These are phyloP conservation scores for Vinca major DNA, from an alignment of 305 asterid genomes.

Conservation along the genomic window DNA sequence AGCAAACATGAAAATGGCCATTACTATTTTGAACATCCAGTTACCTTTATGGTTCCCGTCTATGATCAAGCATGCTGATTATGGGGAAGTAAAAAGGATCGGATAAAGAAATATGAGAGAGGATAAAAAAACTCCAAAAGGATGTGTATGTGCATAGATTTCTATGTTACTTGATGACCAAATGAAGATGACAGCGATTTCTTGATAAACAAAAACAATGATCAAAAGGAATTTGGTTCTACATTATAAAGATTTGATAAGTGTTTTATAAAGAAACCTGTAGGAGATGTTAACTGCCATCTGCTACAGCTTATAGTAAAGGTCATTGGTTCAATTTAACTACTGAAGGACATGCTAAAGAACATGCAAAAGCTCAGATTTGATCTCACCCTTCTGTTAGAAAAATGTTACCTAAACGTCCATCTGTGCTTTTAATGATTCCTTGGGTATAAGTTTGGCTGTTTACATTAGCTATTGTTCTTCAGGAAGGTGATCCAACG, in stretches of 20 bases:
- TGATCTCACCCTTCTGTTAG: neutral
- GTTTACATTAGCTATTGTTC: constrained; percentile 20
- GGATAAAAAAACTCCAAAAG: neutral
- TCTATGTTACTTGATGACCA: neutral
- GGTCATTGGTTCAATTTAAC: neutral
- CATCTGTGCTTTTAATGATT: neutral
- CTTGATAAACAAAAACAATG: neutral
- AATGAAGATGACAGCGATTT: neutral
- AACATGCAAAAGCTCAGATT: neutral
- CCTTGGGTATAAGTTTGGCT: neutral
- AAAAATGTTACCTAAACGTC: neutral
- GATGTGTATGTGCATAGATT: neutral
- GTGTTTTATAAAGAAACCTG: neutral
- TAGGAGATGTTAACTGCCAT: neutral
- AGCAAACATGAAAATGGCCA: neutral
- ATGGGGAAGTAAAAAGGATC: neutral
- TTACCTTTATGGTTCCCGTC: neutral
- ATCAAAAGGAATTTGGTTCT: neutral
- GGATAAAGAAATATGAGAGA: neutral
- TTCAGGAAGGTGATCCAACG: constrained; percentile 77
- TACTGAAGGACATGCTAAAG: constrained; percentile 2
- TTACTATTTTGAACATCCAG: neutral
- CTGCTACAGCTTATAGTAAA: neutral
- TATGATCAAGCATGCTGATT: neutral
- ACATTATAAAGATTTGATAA: neutral